phyloP scores from a whole-genome alignment of 2,329 filamentous ascomycete genomes.

The Zymoseptoria crescenta region DNA sequence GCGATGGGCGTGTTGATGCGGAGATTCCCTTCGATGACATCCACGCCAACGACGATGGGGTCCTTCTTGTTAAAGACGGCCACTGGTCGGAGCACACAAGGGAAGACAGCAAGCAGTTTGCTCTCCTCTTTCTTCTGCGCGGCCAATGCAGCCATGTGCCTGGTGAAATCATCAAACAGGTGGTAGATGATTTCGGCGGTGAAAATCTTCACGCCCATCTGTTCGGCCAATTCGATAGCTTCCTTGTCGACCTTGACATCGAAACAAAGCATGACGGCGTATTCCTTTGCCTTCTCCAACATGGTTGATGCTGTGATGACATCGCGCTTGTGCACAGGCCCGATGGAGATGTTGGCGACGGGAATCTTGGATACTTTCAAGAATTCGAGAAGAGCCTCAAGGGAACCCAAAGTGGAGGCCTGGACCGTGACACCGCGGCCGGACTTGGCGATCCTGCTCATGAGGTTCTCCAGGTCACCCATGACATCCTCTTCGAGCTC shows the following conservation, averaged over 20 bases:
- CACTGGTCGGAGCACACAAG: slow-evolving; percentile 80
- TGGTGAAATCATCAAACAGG: slow-evolving; percentile 91
- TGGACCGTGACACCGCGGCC: slow-evolving; percentile 95
- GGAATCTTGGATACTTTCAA: slow-evolving; percentile 93
- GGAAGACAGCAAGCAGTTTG: slow-evolving; percentile 94
- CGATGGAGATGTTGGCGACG: slow-evolving; percentile 93
- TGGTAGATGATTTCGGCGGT: slow-evolving; percentile 99
- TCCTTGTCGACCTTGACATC: slow-evolving; percentile 99
- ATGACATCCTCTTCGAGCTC: slow-evolving; percentile 96
- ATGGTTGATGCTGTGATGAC: slow-evolving; percentile 90
- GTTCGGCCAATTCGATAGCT: slow-evolving; percentile 80
- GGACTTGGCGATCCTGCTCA: slow-evolving; percentile 84
- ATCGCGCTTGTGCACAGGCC: slow-evolving; percentile 95
- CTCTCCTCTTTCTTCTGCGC: slow-evolving; percentile 94
- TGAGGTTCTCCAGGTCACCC: slow-evolving; percentile 82
- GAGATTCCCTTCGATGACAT: slow-evolving; percentile 85
- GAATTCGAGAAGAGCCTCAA: slow-evolving; percentile 95
- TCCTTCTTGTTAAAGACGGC: slow-evolving; percentile 98
- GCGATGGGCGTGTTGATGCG: slow-evolving; percentile 84
- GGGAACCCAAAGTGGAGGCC: slow-evolving; percentile 90
- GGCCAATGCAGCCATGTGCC: slow-evolving; percentile 79
- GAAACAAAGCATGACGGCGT: slow-evolving; percentile 98
- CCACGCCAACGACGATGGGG: slow-evolving; percentile 90
- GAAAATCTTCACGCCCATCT: slow-evolving; percentile 94
- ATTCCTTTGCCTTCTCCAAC: slow-evolving; percentile 91